Evolutionary conservation across 352 stramenopile species (phyloP).

Genomic region (Globisporangium cystogenes): DNA sequence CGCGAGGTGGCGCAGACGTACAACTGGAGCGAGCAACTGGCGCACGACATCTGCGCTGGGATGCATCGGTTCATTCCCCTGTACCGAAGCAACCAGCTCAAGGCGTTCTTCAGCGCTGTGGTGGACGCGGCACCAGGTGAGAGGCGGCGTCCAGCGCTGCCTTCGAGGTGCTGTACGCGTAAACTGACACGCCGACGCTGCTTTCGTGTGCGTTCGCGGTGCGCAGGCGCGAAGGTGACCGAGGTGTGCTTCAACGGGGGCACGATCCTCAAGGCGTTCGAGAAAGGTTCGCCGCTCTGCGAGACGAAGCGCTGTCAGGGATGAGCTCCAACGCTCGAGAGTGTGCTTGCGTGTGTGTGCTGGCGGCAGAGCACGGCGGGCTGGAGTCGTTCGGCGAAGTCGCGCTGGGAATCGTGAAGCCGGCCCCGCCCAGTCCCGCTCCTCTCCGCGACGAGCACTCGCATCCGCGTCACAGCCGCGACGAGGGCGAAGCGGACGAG

Average conservation of each 20-base stretch:
- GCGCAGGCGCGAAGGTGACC: slow-evolving; percentile 23
- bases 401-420: slow-evolving; percentile 8
- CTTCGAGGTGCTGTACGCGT: background rate
- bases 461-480: background rate
- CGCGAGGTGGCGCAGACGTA: slow-evolving; percentile 25
- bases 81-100: slow-evolving; percentile 33
- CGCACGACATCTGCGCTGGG: slow-evolving; percentile 22
- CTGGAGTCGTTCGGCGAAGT: slow-evolving; percentile 33
- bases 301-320: background rate
- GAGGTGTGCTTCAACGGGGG: slow-evolving; percentile 26
- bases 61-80: slow-evolving; percentile 37
- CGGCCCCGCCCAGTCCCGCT: background rate
- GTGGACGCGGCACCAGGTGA: slow-evolving; percentile 29
- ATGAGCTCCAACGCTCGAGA: background rate
- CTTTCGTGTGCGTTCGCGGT: background rate
- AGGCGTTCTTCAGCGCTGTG: slow-evolving; percentile 31
- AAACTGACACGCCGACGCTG: background rate
- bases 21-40: slow-evolving; percentile 27
- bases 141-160: background rate
- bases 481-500: background rate
- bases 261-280: slow-evolving; percentile 33
- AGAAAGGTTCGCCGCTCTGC: slow-evolving; percentile 25
- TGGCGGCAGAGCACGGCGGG: slow-evolving; percentile 23
- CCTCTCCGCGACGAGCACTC: background rate
- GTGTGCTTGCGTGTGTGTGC: background rate